These are phyloP conservation scores for Yueomyces sp. DNA, from an alignment of 1,139 yeast genomes.

Conservation along the genomic window DNA sequence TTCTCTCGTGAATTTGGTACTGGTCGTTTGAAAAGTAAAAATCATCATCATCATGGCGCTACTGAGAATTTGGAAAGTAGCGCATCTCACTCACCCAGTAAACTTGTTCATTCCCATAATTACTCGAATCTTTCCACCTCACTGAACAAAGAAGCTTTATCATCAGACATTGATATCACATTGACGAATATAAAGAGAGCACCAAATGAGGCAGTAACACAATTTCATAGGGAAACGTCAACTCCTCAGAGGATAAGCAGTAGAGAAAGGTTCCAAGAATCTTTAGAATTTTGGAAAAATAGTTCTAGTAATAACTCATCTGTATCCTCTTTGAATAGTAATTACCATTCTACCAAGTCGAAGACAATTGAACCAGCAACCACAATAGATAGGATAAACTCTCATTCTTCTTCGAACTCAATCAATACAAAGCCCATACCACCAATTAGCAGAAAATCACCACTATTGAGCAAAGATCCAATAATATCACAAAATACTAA, in stretches of 20 bases:
- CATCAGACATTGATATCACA: background rate
- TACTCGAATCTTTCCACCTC: background rate
- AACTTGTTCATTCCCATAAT: background rate
- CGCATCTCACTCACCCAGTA: background rate
- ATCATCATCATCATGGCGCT: background rate
- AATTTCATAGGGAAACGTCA: too few species aligned
- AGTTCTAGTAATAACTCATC: background rate
- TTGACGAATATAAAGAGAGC: background rate
- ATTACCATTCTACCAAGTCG: background rate
- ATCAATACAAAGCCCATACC: background rate
- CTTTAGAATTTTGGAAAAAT: background rate
- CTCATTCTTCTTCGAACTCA: background rate
- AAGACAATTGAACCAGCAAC: background rate
- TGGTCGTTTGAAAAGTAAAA: conserved; percentile 15
- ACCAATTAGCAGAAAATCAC: background rate
- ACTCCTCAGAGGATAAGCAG: background rate
- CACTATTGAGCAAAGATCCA: background rate
- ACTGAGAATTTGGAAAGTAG: background rate
- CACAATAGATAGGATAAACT: too few species aligned
- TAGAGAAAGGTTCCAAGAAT: background rate
- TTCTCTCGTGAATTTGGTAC: conserved; percentile 23
- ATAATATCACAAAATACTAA: background rate
- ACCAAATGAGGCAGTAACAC: too few species aligned
- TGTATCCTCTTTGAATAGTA: background rate
- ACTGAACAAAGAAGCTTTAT: background rate